Conservation (phyloP, 768 basidiomycete species). For the Tephrocybe sp. region DNA sequence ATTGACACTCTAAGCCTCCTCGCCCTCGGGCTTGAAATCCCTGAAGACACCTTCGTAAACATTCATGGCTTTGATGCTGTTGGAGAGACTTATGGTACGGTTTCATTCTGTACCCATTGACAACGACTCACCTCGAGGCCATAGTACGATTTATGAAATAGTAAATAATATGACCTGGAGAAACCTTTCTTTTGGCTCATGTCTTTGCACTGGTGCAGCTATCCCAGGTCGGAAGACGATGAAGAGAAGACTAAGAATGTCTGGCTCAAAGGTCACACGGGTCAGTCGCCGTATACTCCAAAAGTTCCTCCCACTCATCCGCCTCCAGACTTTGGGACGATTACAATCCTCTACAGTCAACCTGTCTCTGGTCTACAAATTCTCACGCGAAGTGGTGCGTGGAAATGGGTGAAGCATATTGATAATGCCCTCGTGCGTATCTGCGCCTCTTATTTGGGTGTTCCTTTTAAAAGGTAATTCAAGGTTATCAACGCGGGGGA, state of each 20-base stretch:
- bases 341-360: slow-evolving; percentile 48
- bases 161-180: slow-evolving; percentile 24
- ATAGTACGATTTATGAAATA: slow-evolving; percentile 48
- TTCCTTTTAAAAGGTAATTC: not conserved
- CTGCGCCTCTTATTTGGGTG: not conserved
- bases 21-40: slow-evolving; percentile 42
- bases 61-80: slow-evolving; percentile 32
- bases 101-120: too few relatives aligned
- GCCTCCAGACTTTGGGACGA: slow-evolving; percentile 36
- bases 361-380: slow-evolving; percentile 48
- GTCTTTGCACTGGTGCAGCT: slow-evolving; percentile 22
- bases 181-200: not conserved
- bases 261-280: slow-evolving; percentile 51
- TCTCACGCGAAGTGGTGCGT: slow-evolving; percentile 34
- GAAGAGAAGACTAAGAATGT: slow-evolving; percentile 42
- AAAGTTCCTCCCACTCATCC: not conserved
- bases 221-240: slow-evolving; percentile 39
- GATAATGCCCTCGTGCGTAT: slow-evolving; percentile 41
- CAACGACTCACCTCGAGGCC: too few relatives aligned
- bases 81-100: slow-evolving; percentile 26
- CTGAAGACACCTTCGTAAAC: slow-evolving; percentile 42
- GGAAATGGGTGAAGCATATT: slow-evolving; percentile 47
- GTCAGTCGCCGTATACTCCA: slow-evolving; percentile 17
- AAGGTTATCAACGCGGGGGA: slow-evolving; percentile 38
- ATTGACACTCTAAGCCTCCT: slow-evolving; percentile 23